Evolutionary conservation across 805 yeast species (phyloP).

Genomic region (Candida jianshihensis): DNA sequence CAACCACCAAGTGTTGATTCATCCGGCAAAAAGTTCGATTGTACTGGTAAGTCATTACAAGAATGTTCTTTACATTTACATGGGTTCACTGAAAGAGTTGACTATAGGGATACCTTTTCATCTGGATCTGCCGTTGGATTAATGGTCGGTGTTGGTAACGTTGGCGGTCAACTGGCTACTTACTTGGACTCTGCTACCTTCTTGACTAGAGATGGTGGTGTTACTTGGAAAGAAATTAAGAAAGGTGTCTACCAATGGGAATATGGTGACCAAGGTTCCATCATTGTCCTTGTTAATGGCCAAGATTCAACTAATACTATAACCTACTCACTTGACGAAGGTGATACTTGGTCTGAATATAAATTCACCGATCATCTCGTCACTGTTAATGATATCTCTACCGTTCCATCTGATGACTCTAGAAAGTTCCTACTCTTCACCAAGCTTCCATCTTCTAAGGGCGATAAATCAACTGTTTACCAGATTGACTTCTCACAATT

Average conservation of each 20-base stretch:
- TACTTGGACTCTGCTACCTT: constrained; percentile 57
- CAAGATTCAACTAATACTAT: constrained; percentile 51
- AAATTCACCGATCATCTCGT: constrained; percentile 54
- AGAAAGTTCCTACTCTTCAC: constrained; percentile 67
- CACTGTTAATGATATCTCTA: constrained; percentile 64
- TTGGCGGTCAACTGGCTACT: constrained; percentile 54
- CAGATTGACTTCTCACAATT: constrained; percentile 53
- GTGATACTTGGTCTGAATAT: constrained; percentile 65
- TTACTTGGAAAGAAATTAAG: constrained; percentile 74
- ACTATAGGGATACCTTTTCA: constrained; percentile 76
- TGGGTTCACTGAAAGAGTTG: constrained; percentile 83
- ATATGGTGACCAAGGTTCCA: constrained; percentile 90
- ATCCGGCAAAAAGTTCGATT: constrained; percentile 47
- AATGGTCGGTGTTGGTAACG: constrained; percentile 90
- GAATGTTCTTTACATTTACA: constrained; percentile 80
- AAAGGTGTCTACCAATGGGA: constrained; percentile 87
- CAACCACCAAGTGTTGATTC: constrained; percentile 65
- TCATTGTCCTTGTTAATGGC: constrained; percentile 64
- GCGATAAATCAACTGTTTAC: constrained; percentile 38
- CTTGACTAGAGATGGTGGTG: constrained; percentile 85
- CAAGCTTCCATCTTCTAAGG: constrained; percentile 35
- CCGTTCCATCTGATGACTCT: constrained; percentile 90
- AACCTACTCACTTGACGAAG: constrained; percentile 70
- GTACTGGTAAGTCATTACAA: constrained; percentile 42
- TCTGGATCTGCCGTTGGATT: constrained; percentile 88